A percentile compares a stretch with the other conserved stretches of the same genome.
Conservation (phyloP, 2,329 filamentous ascomycete species). For the Plectosphaerella cucumerina region DNA sequence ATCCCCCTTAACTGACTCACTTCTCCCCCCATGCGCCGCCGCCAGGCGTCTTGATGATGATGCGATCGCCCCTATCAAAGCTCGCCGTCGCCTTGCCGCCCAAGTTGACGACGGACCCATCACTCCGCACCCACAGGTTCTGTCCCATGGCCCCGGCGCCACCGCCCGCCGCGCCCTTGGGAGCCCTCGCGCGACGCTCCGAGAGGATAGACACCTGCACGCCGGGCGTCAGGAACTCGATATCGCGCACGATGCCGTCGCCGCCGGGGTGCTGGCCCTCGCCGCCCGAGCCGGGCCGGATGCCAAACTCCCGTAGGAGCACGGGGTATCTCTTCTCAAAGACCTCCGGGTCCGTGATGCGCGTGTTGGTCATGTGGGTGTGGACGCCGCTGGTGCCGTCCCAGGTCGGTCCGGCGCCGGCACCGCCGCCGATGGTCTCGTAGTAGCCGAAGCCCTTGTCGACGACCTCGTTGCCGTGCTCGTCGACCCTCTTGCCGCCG, state of each 20-base stretch:
- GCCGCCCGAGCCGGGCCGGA: constrained; percentile 42
- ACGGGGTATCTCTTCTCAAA: constrained; percentile 29
- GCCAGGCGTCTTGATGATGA: constrained; percentile 6
- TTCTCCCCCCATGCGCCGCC: not conserved
- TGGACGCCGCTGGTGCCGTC: constrained; percentile 24
- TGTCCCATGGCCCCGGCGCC: constrained; percentile 63
- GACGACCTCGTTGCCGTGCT: constrained; percentile 44
- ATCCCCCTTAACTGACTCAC: too few species aligned
- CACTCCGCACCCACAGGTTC: constrained; percentile 60
- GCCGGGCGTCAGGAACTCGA: constrained; percentile 69
- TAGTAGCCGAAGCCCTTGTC: constrained; percentile 34
- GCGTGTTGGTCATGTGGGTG: constrained; percentile 31
- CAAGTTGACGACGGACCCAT: constrained; percentile 18
- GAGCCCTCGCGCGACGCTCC: constrained; percentile 70
- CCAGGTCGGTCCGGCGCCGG: constrained; percentile 24
- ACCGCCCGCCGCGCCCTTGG: constrained; percentile 71
- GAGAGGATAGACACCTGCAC: constrained; percentile 76
- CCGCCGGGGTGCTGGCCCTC: constrained; percentile 65
- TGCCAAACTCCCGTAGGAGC: constrained; percentile 24
- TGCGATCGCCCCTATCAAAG: constrained; percentile 8
- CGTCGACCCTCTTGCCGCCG: constrained; percentile 55
- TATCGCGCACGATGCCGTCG: constrained; percentile 72
- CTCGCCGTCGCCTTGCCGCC: constrained; percentile 13
- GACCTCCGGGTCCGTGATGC: constrained; percentile 31
- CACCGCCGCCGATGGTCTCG: constrained; percentile 28